Evolutionary conservation across 176 grass and related monocot species (phyloP), one percentile per base, ranked within the genome.

Genomic region (Aechmea fasciata): DNA sequence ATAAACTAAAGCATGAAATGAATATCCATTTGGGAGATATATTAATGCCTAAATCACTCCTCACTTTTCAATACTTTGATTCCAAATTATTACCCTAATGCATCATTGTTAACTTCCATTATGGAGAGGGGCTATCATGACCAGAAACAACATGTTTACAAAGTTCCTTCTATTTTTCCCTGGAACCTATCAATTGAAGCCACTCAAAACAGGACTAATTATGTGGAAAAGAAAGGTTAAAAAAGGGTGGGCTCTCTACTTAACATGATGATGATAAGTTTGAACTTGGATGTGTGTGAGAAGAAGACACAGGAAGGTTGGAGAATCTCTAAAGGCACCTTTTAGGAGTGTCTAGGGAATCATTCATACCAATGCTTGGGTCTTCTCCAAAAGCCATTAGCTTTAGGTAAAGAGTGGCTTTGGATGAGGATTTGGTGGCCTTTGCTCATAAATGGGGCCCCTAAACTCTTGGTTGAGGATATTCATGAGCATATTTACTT

Each of bases 381-480:
- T n/a, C 15, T 15, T 22, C 4, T 1, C 5, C 15, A 61, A 61
- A 61, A 61, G 55, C 9, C 55, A 59, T 14, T 59, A 61, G 55
- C 55, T 61, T 61, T 61, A 18, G 55, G 8, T 61, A 11, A 61
- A 61, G 55, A 19, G 55, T 18, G 55, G 55, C 55, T 61, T 61
- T 61, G 55, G 55, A 61, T 61, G 55, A 61, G 13, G 55, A 10
- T 61, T 61, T 61, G 55, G 55, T 61, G 55, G 55, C 55, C 55
- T 61, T 61, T 61, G 55, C 11, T 61, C 20, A 61, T 15, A 17
- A 17, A 17, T 12, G 11, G 54, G 55, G 55, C 3, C 10, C 55
- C 55, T 41, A 41, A 3, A 61, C 17, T 61, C 10, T 19, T 61
- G 7, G 22, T 61, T 9, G 55, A 41, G 55, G 55, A 61, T 61